Percentiles rank a stretch among this genome's conserved stretches.
Evolutionary conservation across 208 protist species (phyloP).

Genomic region (Wallacemonas sp.): DNA sequence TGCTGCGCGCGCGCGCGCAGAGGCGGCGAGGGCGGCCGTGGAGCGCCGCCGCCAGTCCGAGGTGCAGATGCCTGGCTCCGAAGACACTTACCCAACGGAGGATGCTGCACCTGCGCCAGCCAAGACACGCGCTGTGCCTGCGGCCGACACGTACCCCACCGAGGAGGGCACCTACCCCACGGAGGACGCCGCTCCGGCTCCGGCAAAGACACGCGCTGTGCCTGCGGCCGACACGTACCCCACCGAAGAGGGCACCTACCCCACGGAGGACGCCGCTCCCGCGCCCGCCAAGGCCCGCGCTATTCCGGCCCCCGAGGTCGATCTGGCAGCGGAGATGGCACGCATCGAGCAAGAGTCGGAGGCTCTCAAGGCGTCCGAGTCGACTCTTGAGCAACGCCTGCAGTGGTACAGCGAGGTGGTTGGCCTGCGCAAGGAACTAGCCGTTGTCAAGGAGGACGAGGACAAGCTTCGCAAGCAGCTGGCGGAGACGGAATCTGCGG

Average conservation of each 20-base stretch:
- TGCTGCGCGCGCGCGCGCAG: conserved; percentile 29
- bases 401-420: conserved; percentile 73
- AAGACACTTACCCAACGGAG: not conserved
- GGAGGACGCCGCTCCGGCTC: conserved; percentile 5
- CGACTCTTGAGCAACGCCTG: conserved; percentile 45
- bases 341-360: not conserved
- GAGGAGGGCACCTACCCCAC: conserved; percentile 7
- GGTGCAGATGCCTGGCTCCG: not conserved
- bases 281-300: conserved; percentile 2
- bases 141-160: conserved; percentile 4
- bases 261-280: not conserved
- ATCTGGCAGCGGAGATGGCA: not conserved
- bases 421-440: conserved; percentile 61
- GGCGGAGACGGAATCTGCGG: conserved; percentile 16
- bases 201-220: not conserved
- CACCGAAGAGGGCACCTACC: conserved; percentile 15
- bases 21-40: conserved; percentile 23
- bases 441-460: conserved; percentile 61
- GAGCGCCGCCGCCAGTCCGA: conserved; percentile 23
- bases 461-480: conserved; percentile 48
- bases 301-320: not conserved
- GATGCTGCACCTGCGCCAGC: not conserved
- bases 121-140: not conserved
- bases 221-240: not conserved
- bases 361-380: conserved; percentile 5